phyloP scores from a whole-genome alignment of 2,329 filamentous ascomycete genomes.

The Penicillium sp. region DNA sequence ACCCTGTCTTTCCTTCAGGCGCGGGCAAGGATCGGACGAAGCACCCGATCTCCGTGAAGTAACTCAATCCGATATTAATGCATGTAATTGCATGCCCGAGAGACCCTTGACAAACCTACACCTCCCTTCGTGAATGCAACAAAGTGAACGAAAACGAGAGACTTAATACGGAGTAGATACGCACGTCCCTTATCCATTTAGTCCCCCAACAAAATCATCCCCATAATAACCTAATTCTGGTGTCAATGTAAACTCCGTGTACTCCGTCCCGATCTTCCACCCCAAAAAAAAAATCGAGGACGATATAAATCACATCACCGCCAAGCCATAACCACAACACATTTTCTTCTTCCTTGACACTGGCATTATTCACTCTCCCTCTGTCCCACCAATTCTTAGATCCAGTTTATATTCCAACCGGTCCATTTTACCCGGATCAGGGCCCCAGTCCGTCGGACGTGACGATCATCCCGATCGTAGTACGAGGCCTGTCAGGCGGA shows the following conservation, averaged over 20 bases:
- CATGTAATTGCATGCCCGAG: not conserved
- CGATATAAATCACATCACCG: not conserved
- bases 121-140: no score
- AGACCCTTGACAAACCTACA: not conserved
- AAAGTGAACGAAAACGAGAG: not conserved
- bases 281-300: not conserved
- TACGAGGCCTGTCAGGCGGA: slow-evolving; percentile 18
- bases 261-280: not conserved
- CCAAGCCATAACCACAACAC: not conserved
- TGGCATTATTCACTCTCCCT: no score
- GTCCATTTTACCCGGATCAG: slow-evolving; percentile 7
- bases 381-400: not conserved
- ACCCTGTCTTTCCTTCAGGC: not conserved
- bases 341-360: no score
- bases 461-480: slow-evolving; percentile 22
- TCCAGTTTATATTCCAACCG: not conserved
- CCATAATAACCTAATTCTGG: not conserved
- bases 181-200: not conserved
- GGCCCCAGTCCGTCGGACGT: slow-evolving; percentile 16
- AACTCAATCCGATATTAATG: not conserved
- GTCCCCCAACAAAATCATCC: no score
- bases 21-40: not conserved
- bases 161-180: not conserved
- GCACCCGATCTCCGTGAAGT: not conserved
- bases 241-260: not conserved